Evolutionary conservation across 75 land plant species (phyloP).

Genomic region (Cunninghamia lanceolata): DNA sequence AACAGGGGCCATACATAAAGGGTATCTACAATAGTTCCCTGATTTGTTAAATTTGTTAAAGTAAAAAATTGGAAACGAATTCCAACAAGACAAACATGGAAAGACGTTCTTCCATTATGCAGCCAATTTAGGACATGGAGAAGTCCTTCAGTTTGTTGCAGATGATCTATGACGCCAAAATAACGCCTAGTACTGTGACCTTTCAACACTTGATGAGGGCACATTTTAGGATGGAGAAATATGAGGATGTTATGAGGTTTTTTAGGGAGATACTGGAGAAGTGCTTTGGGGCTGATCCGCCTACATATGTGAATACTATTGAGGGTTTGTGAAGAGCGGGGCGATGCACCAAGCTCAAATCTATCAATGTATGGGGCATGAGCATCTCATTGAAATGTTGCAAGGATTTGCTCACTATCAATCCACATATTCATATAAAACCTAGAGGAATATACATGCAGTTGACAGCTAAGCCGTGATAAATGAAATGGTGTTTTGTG

Average conservation of each 20-base stretch:
- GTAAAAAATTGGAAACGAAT: background rate
- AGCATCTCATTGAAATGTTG: slow-evolving; percentile 58
- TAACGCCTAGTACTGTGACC: too few relatives aligned
- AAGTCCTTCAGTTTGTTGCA: background rate
- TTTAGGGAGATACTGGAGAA: too few relatives aligned
- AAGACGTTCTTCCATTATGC: background rate
- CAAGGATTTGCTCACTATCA: slow-evolving; percentile 44
- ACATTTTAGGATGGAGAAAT: too few relatives aligned
- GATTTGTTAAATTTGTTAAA: background rate
- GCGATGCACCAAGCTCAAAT: slow-evolving; percentile 65
- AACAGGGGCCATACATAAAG: background rate
- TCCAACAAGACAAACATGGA: background rate
- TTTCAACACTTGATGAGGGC: too few relatives aligned
- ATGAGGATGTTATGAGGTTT: too few relatives aligned
- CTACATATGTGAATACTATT: too few relatives aligned
- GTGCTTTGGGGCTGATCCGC: too few relatives aligned
- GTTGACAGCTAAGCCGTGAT: slow-evolving; percentile 5
- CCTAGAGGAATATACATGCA: slow-evolving; percentile 25
- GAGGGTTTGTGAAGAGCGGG: too few relatives aligned
- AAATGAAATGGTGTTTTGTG: too few relatives aligned
- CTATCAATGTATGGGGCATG: slow-evolving; percentile 83
- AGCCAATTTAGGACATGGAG: background rate
- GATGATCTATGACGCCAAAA: too few relatives aligned
- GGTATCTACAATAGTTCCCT: background rate
- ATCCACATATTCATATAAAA: slow-evolving; percentile 70